Conservation (phyloP, 257 asterid species). For the Verbascum thapsus region DNA sequence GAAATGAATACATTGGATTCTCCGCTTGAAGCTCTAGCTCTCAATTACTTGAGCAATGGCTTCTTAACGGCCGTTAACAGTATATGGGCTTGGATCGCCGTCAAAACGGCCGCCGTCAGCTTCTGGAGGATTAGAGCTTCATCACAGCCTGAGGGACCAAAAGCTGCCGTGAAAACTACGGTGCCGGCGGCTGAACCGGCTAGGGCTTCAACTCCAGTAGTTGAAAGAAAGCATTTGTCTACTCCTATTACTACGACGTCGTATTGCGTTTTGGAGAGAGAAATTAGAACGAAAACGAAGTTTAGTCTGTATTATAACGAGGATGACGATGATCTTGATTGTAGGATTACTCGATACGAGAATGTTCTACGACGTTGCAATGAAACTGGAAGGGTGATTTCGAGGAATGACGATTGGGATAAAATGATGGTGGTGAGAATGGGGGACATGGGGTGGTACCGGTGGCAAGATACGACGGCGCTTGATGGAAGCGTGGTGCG, state of each 20-base stretch:
- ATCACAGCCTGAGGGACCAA: conserved; percentile 15
- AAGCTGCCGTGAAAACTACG: conserved; percentile 11
- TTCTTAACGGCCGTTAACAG: conserved; percentile 55
- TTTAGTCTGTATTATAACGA: conserved; percentile 43
- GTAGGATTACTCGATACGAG: no score
- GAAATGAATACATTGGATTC: conserved; percentile 54
- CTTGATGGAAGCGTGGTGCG: conserved; percentile 69
- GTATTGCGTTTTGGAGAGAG: conserved; percentile 30
- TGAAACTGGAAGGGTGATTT: conserved; percentile 12
- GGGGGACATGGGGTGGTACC: conserved; percentile 62
- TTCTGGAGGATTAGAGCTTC: conserved; percentile 56
- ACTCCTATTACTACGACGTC: conserved; percentile 1
- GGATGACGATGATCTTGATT: no score
- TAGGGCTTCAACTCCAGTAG: no score
- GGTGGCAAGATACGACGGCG: conserved; percentile 56
- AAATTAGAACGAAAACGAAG: conserved; percentile 55
- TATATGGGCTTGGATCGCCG: conserved; percentile 70
- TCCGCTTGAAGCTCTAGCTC: conserved; percentile 63
- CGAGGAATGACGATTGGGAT: conserved; percentile 49
- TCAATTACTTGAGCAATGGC: conserved; percentile 51
- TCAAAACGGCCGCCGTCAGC: conserved; percentile 64
- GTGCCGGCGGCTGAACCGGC: no score
- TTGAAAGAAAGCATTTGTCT: background rate
- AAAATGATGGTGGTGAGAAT: conserved; percentile 43
- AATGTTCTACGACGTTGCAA: no score